Evolutionary conservation across 306 rosid species (phyloP), one percentile per base, ranked within the genome.

Genomic region (cucumber (Cucumis sativus)): DNA sequence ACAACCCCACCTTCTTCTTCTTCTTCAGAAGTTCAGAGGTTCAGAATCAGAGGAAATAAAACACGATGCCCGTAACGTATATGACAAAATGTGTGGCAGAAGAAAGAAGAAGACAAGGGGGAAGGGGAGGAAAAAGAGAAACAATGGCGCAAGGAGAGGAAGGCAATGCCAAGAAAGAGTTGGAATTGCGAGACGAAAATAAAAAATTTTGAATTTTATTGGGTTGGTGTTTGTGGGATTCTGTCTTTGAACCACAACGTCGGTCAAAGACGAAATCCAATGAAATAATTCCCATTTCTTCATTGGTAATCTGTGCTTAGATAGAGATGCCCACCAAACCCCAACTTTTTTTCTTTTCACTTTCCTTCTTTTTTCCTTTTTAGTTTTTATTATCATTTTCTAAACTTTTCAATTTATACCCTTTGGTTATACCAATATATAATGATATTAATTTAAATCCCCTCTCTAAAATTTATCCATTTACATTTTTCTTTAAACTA

Each of bases 71-170:
- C 52, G 7, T 15, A 41, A 60, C 8, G 76, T 77, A 78, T 80
- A 78, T 64, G 82, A 18, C 7, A 74, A 78, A 84, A 79, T 79
- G 84, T 52, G 81, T 80, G 45, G n/a, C 39, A 39, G 81, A 80
- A 64, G 63, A 41, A 62, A 17, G 39, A 74, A 55, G 49, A 15
- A 33, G 49, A 74, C 78, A 28, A 37, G 4, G 25, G 25, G 78
- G 37, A 73, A 54, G 58, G n/a, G 55, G 60, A 73, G 14, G 61
- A 33, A 73, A 71, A 72, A 25, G 39, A 47, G 39, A 72, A 30
- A 70, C 60, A 72, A 6, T 47, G 61, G 77, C 33, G 52, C 33
- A 4, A 30, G 20, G 76, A 30, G 77, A 35, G 77, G 78, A 56
- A 57, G 78, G 1, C 47, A 9, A 18, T 7, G 20, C 10, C 21